A percentile compares a stretch with the other conserved stretches of the same genome.
These are phyloP conservation scores for Yueomyces sinensis DNA, from an alignment of 805 yeast genomes.

Conservation along the genomic window DNA sequence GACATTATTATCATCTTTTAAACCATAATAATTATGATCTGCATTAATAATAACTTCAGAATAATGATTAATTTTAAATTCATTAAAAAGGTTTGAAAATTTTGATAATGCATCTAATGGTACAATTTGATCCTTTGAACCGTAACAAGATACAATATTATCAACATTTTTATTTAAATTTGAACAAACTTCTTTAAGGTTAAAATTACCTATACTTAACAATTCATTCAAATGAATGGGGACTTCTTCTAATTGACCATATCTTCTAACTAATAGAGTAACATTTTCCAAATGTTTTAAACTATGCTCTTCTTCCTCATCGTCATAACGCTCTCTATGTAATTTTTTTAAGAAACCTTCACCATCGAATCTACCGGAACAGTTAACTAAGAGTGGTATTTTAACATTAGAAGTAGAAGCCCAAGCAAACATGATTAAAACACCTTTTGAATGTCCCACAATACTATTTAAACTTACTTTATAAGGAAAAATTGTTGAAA, in stretches of 20 bases:
- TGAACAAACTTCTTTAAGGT: conserved; percentile 29
- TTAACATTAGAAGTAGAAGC: conserved; percentile 26
- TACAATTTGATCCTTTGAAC: conserved; percentile 51
- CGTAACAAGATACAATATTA: conserved; percentile 57
- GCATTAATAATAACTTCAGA: conserved; percentile 51
- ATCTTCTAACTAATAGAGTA: conserved; percentile 28
- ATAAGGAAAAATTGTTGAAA: conserved; percentile 15
- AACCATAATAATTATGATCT: conserved; percentile 71
- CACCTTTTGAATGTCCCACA: conserved; percentile 73
- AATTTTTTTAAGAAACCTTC: conserved; percentile 28
- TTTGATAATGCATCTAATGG: conserved; percentile 48
- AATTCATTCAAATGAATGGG: conserved; percentile 40
- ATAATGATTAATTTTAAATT: conserved; percentile 38
- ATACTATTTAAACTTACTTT: conserved; percentile 15
- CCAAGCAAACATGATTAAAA: conserved; percentile 64
- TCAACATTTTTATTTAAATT: conserved; percentile 30
- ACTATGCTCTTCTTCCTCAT: neutral
- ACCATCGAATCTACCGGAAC: conserved; percentile 59
- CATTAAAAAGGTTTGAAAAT: conserved; percentile 44
- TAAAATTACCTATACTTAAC: conserved; percentile 33
- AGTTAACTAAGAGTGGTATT: conserved; percentile 59
- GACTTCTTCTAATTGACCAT: conserved; percentile 33
- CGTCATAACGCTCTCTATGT: neutral
- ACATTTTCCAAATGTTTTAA: too few species aligned
- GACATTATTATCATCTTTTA: conserved; percentile 24